Conservation (phyloP, 176 grass and related monocot species). For the Echinochloa phyllopogon region DNA sequence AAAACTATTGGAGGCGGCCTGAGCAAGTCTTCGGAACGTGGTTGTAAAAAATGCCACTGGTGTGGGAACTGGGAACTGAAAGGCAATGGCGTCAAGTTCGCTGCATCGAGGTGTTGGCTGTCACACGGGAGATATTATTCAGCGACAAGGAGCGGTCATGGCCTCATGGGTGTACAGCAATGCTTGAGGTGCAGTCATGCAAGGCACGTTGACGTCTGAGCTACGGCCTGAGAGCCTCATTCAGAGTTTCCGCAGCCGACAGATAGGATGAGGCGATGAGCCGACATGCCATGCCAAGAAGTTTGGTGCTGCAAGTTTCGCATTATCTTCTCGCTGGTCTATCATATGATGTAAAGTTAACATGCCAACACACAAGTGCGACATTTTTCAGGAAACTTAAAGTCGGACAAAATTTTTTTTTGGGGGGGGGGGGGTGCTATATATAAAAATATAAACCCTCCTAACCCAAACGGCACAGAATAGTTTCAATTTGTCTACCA, state of each 20-base stretch:
- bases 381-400: background rate
- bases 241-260: background rate
- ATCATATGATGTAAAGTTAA: background rate
- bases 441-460: too few relatives aligned
- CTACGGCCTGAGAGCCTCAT: background rate
- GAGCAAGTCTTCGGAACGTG: background rate
- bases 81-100: background rate
- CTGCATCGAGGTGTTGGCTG: slow-evolving; percentile 30
- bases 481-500: background rate
- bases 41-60: background rate
- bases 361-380: background rate
- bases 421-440: too few relatives aligned
- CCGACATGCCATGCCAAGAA: background rate
- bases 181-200: background rate
- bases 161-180: slow-evolving; percentile 8
- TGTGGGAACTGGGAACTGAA: slow-evolving; percentile 3
- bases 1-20: background rate
- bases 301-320: background rate
- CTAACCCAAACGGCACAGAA: background rate
- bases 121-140: slow-evolving; percentile 1
- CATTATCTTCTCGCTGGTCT: background rate
- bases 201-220: slow-evolving; percentile 45
- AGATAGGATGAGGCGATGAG: background rate
- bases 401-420: too few relatives aligned
- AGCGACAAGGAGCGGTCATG: slow-evolving; percentile 6